Base-by-base conservation (phyloP, 2,329 filamentous ascomycete species). In the Colletotrichum somersetense region DNA sequence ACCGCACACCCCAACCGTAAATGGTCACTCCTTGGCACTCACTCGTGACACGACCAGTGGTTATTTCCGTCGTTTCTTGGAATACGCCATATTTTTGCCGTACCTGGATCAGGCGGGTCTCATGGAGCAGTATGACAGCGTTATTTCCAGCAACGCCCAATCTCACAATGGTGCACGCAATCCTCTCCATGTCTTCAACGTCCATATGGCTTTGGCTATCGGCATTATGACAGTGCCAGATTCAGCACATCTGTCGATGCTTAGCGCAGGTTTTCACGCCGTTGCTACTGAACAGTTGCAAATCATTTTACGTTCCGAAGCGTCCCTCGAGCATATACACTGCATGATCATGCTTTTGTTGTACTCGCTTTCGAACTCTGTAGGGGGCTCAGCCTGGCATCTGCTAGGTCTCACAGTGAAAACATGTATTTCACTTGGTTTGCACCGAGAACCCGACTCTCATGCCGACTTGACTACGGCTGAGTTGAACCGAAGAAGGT, bases 321-420 rank as follows among this genome's bases (percentile, higher is more conserved):
- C 8, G 20, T 33, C 38, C 8, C 40, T 57, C 1, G 66, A 70
- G 18, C 52, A 64, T 33, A 30, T 72, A 44, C 70, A 72, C 48
- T 59, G 44, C 56, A 66, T 65, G 46, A 11, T 68, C 23, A 62
- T 72, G 66, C 61, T 72, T 26, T 20, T 72, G 12, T 5, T 65
- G 8, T 72, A 57, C 50, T 72, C 70, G 40, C 55, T 72, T 14
- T 35, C 44, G 30, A 72, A 55, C 56, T 58, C 70, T 8, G 23
- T n/a, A 14, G 70, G 66, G 10, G 70, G 70, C n/a, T 72, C 70
- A 11, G 59, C 66, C 14, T 68, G 66, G 66, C 59, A 68, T 26
- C 59, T 68, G 7, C 52, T 64, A 5, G 66, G 66, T 26, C 40
- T 65, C 20, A 40, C 66, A 3, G n/a, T 69, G 18, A 50, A 70